These are phyloP conservation scores for Pyrenophora seminiperda DNA, from an alignment of 2,329 filamentous ascomycete species.

Conservation along the genomic window DNA sequence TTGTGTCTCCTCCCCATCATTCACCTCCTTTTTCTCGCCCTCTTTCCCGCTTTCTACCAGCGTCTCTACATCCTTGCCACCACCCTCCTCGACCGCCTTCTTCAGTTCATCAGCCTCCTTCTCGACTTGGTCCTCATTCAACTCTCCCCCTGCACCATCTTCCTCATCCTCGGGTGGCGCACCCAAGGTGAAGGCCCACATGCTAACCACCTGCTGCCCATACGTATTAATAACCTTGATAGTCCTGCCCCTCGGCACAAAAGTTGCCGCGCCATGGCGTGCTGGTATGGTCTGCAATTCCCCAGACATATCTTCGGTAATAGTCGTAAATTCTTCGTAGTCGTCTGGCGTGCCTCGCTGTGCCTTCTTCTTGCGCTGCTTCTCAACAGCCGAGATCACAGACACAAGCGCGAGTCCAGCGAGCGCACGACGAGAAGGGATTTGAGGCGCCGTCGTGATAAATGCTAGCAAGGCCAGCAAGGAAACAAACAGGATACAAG, in stretches of 20 bases:
- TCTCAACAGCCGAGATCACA: constrained; percentile 42
- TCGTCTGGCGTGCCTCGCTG: constrained; percentile 5
- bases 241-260: constrained; percentile 54
- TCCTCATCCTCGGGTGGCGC: constrained; percentile 50
- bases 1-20: constrained; percentile 8
- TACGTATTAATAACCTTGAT: constrained; percentile 59
- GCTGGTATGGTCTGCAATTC: constrained; percentile 55
- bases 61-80: constrained; percentile 11
- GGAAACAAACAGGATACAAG: constrained; percentile 3
- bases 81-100: constrained; percentile 24
- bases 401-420: constrained; percentile 44
- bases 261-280: constrained; percentile 57
- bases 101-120: constrained; percentile 30
- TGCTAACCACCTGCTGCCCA: constrained; percentile 57
- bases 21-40: constrained; percentile 10
- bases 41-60: constrained; percentile 6
- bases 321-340: constrained; percentile 12
- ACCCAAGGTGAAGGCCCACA: constrained; percentile 56
- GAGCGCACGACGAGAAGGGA: constrained; percentile 41
- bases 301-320: constrained; percentile 44
- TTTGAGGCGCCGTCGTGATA: constrained; percentile 39
- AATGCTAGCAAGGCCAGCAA: constrained; percentile 7
- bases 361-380: constrained; percentile 34
- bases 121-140: constrained; percentile 35
- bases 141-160: constrained; percentile 24